phyloP scores from a whole-genome alignment of 2,329 filamentous ascomycete genomes.

The Aspergillus aculeatinus region DNA sequence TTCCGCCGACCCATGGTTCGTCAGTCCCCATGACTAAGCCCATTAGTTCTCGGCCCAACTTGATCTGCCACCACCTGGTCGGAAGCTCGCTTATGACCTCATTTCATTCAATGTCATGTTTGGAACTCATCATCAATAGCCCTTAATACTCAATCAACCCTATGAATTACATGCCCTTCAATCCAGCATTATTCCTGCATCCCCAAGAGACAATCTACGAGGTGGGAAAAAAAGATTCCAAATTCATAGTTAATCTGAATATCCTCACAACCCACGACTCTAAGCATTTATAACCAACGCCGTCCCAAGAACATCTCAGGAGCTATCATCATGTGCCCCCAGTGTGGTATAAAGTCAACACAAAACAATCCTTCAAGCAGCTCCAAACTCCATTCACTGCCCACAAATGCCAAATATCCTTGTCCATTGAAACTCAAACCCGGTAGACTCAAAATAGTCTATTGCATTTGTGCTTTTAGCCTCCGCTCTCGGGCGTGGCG shows the following conservation, averaged over 20 bases:
- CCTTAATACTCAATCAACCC: too few relatives aligned
- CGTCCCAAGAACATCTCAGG: not conserved
- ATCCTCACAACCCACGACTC: too few relatives aligned
- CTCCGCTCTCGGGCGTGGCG: conserved; percentile 21
- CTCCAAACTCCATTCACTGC: not conserved
- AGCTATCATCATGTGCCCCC: not conserved
- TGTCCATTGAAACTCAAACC: not conserved
- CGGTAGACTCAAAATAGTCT: not conserved
- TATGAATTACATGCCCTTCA: too few relatives aligned
- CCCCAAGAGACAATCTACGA: too few relatives aligned
- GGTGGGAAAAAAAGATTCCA: too few relatives aligned
- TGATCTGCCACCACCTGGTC: not conserved
- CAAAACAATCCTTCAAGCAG: not conserved
- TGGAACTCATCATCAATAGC: not conserved
- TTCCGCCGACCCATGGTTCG: not conserved
- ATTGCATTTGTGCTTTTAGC: conserved; percentile 2
- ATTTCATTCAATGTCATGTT: not conserved
- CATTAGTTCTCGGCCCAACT: not conserved
- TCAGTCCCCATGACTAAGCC: not conserved
- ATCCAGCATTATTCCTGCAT: too few relatives aligned
- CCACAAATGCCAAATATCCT: not conserved
- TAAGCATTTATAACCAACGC: not conserved
- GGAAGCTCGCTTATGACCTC: not conserved
- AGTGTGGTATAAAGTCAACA: not conserved
- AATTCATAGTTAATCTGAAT: too few relatives aligned